These are phyloP conservation scores for Chaetomiaceae sp. DNA, from an alignment of 2,329 filamentous ascomycete species.

Conservation along the genomic window DNA sequence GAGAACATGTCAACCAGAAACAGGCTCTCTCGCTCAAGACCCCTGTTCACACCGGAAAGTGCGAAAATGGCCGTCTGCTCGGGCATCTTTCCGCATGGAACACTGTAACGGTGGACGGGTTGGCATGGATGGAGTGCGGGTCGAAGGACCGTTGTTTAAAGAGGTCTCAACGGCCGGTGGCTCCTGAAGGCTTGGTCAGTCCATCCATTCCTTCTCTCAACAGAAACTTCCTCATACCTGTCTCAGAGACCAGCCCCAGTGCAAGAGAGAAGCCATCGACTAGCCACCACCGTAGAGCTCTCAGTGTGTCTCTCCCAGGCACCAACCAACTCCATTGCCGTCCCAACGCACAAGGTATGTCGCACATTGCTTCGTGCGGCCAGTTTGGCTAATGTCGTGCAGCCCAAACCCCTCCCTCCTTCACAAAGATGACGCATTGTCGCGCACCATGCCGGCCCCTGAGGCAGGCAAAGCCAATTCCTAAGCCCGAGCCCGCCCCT, in stretches of 20 bases:
- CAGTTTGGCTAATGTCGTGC: neutral
- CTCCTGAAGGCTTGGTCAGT: neutral
- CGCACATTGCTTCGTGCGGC: neutral
- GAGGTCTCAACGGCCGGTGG: neutral
- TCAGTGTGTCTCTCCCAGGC: neutral
- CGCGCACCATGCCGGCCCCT: neutral
- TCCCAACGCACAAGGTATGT: neutral
- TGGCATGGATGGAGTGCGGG: neutral
- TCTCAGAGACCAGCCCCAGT: too few relatives aligned
- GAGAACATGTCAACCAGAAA: constrained; percentile 13
- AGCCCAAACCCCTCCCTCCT: too few relatives aligned
- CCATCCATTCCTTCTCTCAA: neutral
- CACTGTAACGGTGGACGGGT: neutral
- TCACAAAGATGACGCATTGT: constrained; percentile 11
- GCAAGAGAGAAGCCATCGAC: too few relatives aligned
- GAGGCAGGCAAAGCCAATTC: constrained; percentile 18
- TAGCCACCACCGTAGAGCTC: neutral
- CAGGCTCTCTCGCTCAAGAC: too few relatives aligned
- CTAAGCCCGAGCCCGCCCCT: constrained; percentile 21
- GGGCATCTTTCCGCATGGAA: neutral
- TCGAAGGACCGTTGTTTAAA: neutral
- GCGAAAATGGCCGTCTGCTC: neutral
- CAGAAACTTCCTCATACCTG: neutral
- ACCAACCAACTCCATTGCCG: neutral
- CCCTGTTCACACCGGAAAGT: constrained; percentile 2